Evolutionary conservation across 2,329 filamentous ascomycete species (phyloP), one percentile per base, ranked within the genome.

Genomic region (Emericellopsis cladophorae): DNA sequence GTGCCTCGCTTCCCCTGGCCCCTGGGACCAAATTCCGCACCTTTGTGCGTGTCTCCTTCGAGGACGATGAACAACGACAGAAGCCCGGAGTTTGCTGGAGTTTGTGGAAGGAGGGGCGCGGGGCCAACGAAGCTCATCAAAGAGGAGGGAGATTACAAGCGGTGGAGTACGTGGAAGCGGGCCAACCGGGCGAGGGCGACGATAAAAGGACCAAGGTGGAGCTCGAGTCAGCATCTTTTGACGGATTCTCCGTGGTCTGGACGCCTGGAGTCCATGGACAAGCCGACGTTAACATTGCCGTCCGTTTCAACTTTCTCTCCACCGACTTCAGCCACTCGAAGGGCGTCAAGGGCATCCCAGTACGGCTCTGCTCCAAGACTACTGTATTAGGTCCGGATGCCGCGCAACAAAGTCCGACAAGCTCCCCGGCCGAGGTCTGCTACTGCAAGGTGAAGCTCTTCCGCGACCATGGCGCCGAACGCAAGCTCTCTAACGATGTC

Each of bases 271-370:
- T 74, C 34, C 81, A 79, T 38, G 79, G 80, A 0, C 61, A 67
- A 0, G 67, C 82, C 4, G 88, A 95, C 51, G 92, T 88, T 58
- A 84, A 79, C 38, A 78, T 98, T 42, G 84, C 88, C 8, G 86
- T 96, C 11, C 84, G 92, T 36, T 98, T 96, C 70, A 98, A 98
- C 64, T 98, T 98, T 56, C 70, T 98, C 1, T 98, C 92, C 1
- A 98, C 92, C 8, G 92, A 98, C 57, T 98, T 96, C 57, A 96
- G 90, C 59, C 92, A 96, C 56, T 96, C 92, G 9, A 98, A 98
- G 56, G 92, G 92, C 36, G 92, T 98, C 38, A 98, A 96, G 62
- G 92, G 92, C 31, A 95, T 96, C 48, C 90, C 92, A 0, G 89
- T 98, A 5, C 72, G 92, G 42, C 72, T 96, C 1, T 96, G 90